These are phyloP conservation scores for Sugiyamaella pinicola DNA, from an alignment of 1,139 yeast genomes.

Conservation along the genomic window DNA sequence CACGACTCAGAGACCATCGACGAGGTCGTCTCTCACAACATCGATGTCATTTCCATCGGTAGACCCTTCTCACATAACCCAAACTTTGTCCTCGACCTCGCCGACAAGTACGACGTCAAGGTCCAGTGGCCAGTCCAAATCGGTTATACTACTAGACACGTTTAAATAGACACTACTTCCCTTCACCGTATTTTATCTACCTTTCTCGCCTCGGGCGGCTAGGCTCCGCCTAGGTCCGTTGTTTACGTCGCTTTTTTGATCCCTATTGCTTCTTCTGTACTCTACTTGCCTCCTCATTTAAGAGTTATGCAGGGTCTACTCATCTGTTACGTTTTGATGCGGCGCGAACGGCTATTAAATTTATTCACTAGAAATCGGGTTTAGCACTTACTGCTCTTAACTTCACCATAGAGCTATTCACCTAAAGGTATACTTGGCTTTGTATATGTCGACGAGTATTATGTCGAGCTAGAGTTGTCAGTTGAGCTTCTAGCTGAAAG, in stretches of 20 bases:
- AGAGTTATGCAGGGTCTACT: no score
- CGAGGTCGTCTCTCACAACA: constrained; percentile 44
- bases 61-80: constrained; percentile 52
- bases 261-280: no score
- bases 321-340: no score
- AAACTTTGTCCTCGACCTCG: constrained; percentile 53
- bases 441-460: no score
- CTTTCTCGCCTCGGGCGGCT: constrained; percentile 5
- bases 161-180: background rate
- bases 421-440: no score
- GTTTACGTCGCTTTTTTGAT: background rate
- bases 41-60: constrained; percentile 54
- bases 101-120: constrained; percentile 51
- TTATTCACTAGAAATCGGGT: no score
- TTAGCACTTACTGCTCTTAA: no score
- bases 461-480: no score
- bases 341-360: no score
- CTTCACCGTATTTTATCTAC: background rate
- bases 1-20: constrained; percentile 45
- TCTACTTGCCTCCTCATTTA: no score
- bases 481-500: no score
- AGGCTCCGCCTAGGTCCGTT: constrained; percentile 4
- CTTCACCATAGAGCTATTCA: no score
- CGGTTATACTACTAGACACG: constrained; percentile 39
- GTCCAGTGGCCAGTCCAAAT: constrained; percentile 48